These are phyloP conservation scores for Delonix regia DNA, from an alignment of 306 rosid species.

Conservation along the genomic window DNA sequence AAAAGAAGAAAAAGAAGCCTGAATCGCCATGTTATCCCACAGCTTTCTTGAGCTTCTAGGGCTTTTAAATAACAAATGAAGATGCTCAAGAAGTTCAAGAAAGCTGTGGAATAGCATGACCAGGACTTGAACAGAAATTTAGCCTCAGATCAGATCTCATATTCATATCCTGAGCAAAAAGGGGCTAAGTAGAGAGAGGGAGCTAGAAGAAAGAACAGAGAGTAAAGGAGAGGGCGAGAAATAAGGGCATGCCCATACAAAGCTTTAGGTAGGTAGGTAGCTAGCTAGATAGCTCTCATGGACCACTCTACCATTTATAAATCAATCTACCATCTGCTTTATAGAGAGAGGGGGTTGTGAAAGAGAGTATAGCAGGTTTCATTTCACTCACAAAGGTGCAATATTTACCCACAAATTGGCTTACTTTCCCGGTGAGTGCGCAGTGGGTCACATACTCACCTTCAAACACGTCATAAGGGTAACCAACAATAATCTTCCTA, in stretches of 20 bases:
- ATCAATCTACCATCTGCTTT: constrained; percentile 72
- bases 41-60: constrained; percentile 95
- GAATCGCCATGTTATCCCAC: constrained; percentile 90
- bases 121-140: constrained; percentile 52
- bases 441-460: constrained; percentile 72
- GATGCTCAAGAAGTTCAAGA: constrained; percentile 83
- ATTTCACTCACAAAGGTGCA: constrained; percentile 29
- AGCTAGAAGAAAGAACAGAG: not conserved
- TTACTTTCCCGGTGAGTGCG: constrained; percentile 79
- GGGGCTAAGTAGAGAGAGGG: not conserved
- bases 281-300: constrained; percentile 31
- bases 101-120: constrained; percentile 99
- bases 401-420: constrained; percentile 51
- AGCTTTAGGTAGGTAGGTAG: constrained; percentile 14
- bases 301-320: constrained; percentile 79
- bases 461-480: constrained; percentile 53
- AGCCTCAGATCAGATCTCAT: constrained; percentile 61
- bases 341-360: constrained; percentile 48
- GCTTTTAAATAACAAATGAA: constrained; percentile 22
- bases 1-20: constrained; percentile 30
- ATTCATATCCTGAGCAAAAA: not conserved
- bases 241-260: constrained; percentile 46
- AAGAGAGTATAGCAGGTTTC: constrained; percentile 51
- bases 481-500: constrained; percentile 45
- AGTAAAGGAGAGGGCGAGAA: not conserved